These are phyloP conservation scores for Cladosporium sp. DNA, from an alignment of 2,329 filamentous ascomycete genomes.

Conservation along the genomic window DNA sequence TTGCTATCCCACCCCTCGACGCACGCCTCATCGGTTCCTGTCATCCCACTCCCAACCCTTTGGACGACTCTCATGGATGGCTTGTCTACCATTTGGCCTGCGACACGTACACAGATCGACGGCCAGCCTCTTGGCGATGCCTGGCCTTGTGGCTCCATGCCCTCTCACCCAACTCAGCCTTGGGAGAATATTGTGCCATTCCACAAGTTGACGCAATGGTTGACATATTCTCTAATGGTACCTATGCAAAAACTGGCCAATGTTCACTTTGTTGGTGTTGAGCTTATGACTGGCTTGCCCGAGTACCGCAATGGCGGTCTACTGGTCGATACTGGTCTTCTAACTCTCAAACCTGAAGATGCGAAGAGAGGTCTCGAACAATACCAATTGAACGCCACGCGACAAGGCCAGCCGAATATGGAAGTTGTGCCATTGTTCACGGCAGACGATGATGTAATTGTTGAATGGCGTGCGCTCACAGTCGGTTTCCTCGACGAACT, in stretches of 20 bases:
- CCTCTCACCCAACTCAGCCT: constrained; percentile 61
- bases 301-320: constrained; percentile 91
- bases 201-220: constrained; percentile 93
- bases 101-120: constrained; percentile 79
- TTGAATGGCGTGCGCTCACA: constrained; percentile 73
- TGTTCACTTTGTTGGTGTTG: constrained; percentile 73
- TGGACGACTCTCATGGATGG: constrained; percentile 91
- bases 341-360: constrained; percentile 69
- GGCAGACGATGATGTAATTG: constrained; percentile 70
- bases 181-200: constrained; percentile 85
- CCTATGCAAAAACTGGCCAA: constrained; percentile 78
- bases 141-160: constrained; percentile 85
- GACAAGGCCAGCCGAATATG: constrained; percentile 65
- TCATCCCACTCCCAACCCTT: constrained; percentile 78
- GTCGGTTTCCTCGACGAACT: constrained; percentile 71
- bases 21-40: constrained; percentile 79
- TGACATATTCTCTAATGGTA: constrained; percentile 89
- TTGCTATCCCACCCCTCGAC: constrained; percentile 89
- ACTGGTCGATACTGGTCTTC: constrained; percentile 76
- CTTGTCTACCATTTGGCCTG: constrained; percentile 81
- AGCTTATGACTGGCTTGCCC: constrained; percentile 81
- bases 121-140: constrained; percentile 86
- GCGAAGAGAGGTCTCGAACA: constrained; percentile 64
- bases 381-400: constrained; percentile 65
- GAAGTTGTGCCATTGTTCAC: constrained; percentile 71